Evolutionary conservation across 1,284 basidiomycete genomes (phyloP), one percentile per base, ranked within the genome.

Genomic region (Ceratobasidium sp.): DNA sequence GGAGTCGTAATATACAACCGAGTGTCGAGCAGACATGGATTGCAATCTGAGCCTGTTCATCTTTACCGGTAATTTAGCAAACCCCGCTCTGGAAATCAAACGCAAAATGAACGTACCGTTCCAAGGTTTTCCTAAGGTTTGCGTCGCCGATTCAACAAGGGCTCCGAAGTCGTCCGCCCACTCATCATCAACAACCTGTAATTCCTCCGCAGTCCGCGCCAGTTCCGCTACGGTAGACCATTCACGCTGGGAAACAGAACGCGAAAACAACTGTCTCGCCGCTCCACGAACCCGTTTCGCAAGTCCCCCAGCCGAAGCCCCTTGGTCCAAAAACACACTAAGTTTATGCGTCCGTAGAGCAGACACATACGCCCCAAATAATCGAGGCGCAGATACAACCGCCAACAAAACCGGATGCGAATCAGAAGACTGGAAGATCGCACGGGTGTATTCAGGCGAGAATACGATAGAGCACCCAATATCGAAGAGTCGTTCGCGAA

Each of bases 1-100:
- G 90, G 57, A 92, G 88, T 54, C 84, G 86, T 19, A 71, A 50
- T 19, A 60, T 50, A 44, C 54, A 71, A n/a, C 17, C 67, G 54
- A 71, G 45, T 24, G 56, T 50, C 14, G n/a, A 48, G 36, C 67
- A 71, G 27, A 69, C 36, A 22, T 69, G 65, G 27, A 69, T 47
- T 29, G 51, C 65, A 24, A 60, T 45, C 8, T 50, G 67, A 17
- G 36, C 41, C 59, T 71, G 67, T 19, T 71, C 67, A 4, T 71
- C 67, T 69, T 71, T 59, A 31, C 45, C 24, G 44, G 19, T 14
- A 1, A 4, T n/a, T 65, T n/a, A 48, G 45, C n/a, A n/a, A n/a
- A n/a, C n/a, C n/a, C n/a, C n/a, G n/a, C n/a, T n/a, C n/a, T 44
- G 47, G 29, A 17, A 65, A 27, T 27, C 45, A 60, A 44, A 69